Conservation (phyloP, 371 early-diverging fungal genomes). For the Rhizopus delemar region DNA sequence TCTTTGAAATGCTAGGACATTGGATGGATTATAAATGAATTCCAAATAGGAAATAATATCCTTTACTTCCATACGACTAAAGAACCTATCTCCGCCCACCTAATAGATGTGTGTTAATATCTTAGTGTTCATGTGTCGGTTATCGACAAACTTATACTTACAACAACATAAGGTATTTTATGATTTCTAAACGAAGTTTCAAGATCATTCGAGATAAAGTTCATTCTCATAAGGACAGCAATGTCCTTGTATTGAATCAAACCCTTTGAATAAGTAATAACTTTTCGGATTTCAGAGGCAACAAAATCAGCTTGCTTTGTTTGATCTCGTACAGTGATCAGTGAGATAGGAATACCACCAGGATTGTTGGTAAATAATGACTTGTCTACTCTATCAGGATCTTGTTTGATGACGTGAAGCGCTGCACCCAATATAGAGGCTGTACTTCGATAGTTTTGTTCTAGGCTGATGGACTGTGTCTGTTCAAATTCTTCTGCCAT, state of each 20-base stretch:
- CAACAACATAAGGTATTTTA: slow-evolving; percentile 54
- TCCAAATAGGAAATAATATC: slow-evolving; percentile 49
- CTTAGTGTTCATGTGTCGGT: neutral
- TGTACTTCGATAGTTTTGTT: slow-evolving; percentile 63
- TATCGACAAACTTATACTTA: slow-evolving; percentile 10
- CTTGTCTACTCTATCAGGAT: slow-evolving; percentile 32
- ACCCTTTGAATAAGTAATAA: slow-evolving; percentile 38
- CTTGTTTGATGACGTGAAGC: slow-evolving; percentile 48
- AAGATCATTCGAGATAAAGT: slow-evolving; percentile 44
- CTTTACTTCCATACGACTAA: slow-evolving; percentile 50
- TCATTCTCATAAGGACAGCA: slow-evolving; percentile 54
- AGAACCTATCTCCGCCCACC: slow-evolving; percentile 44
- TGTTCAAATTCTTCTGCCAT: slow-evolving; percentile 47
- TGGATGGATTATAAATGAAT: slow-evolving; percentile 47
- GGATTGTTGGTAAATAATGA: slow-evolving; percentile 34
- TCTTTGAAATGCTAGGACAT: slow-evolving; percentile 43
- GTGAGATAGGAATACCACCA: slow-evolving; percentile 34
- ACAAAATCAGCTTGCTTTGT: slow-evolving; percentile 45
- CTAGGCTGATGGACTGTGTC: slow-evolving; percentile 40
- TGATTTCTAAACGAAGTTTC: slow-evolving; percentile 45
- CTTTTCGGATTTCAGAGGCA: slow-evolving; percentile 43
- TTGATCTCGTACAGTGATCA: slow-evolving; percentile 22
- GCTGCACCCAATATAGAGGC: slow-evolving; percentile 50
- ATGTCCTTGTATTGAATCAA: slow-evolving; percentile 52
- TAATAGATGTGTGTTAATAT: slow-evolving; percentile 10